These are phyloP conservation scores for Parietichytrium sp. DNA, from an alignment of 108 stramenopile species.

Conservation along the genomic window DNA sequence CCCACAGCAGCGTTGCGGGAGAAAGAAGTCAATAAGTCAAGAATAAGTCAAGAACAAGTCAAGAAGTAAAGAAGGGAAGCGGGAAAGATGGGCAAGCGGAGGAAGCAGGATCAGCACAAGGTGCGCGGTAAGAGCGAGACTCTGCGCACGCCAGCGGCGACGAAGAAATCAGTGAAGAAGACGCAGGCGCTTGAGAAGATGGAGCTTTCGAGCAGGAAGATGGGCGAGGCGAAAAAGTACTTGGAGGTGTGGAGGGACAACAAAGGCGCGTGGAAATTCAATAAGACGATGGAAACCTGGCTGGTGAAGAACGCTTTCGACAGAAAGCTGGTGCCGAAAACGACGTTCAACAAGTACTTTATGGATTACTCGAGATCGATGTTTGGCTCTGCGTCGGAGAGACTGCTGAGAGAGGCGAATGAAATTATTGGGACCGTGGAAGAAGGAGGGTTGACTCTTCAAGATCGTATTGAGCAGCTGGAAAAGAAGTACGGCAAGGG, in stretches of 20 bases:
- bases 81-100: no score
- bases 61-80: no score
- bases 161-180: no score
- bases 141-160: no score
- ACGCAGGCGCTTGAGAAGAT: no score
- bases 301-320: neutral
- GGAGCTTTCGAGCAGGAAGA: no score
- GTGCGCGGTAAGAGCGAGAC: no score
- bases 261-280: constrained; percentile 13
- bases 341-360: neutral
- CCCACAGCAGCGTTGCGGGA: no score
- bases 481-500: neutral
- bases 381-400: neutral
- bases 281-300: constrained; percentile 5
- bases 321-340: neutral
- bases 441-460: neutral
- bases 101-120: no score
- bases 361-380: neutral
- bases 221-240: constrained; percentile 15
- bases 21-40: no score
- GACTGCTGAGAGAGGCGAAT: neutral
- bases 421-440: neutral
- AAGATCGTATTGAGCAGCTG: neutral
- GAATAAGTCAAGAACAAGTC: no score
- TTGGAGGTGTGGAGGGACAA: constrained; percentile 13